Evolutionary conservation across 2,329 filamentous ascomycete species (phyloP).

Genomic region (Zelopaecilomyces penicillatus): DNA sequence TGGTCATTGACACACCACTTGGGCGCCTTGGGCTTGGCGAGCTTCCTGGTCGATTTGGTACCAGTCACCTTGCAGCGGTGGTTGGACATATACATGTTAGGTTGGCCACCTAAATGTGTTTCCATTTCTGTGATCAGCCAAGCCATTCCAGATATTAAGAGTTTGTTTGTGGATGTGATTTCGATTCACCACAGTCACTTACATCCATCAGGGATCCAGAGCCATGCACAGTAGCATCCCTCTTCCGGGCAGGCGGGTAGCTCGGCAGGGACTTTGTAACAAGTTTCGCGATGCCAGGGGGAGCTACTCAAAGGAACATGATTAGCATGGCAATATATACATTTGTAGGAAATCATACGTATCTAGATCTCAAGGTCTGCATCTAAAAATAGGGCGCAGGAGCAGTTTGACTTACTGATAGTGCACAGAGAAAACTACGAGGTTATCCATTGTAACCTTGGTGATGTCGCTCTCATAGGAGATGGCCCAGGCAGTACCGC

Average conservation of each 20-base stretch:
- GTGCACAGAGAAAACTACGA: conserved; percentile 41
- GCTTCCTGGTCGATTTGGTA: neutral
- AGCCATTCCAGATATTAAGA: too few relatives aligned
- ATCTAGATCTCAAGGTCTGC: too few relatives aligned
- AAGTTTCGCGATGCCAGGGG: conserved; percentile 22
- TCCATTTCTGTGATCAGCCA: too few relatives aligned
- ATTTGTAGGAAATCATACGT: too few relatives aligned
- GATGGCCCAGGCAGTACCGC: conserved; percentile 42
- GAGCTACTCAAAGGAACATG: conserved; percentile 11
- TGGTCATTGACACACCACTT: neutral
- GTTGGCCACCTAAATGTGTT: neutral
- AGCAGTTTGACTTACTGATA: conserved; percentile 26
- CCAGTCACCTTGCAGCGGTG: neutral
- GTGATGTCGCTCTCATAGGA: conserved; percentile 38
- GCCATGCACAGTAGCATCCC: conserved; percentile 23
- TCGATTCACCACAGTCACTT: conserved; percentile 11
- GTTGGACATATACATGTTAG: neutral
- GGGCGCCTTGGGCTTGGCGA: neutral
- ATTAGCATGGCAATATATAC: neutral
- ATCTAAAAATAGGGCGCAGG: neutral
- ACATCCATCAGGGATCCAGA: conserved; percentile 22
- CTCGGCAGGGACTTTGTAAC: conserved; percentile 20
- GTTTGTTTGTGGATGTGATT: too few relatives aligned
- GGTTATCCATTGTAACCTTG: conserved; percentile 40
- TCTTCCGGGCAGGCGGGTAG: conserved; percentile 19